Percentiles rank a stretch among this genome's conserved stretches.
Conservation (phyloP, 2,329 filamentous ascomycete genomes). For the Fusarium proliferatum region DNA sequence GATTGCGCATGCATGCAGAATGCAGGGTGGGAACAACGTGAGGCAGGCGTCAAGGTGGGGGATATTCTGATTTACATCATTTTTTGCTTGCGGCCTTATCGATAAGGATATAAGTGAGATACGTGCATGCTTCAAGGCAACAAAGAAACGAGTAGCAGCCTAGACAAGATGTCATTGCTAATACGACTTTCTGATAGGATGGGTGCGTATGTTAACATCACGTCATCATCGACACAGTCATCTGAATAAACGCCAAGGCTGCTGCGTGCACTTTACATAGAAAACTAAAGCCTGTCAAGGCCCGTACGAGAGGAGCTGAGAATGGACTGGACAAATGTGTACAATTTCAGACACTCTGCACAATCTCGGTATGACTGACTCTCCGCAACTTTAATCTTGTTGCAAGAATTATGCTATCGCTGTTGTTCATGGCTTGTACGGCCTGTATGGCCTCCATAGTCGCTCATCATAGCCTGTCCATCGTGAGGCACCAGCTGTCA, state of each 20-base stretch:
- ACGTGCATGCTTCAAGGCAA: constrained; percentile 13
- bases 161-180: neutral
- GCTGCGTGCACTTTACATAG: neutral
- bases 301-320: neutral
- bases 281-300: neutral
- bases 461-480: neutral
- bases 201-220: neutral
- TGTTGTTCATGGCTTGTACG: neutral
- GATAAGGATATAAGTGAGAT: constrained; percentile 37
- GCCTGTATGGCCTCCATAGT: neutral
- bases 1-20: constrained; percentile 27
- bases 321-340: neutral
- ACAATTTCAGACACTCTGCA: neutral
- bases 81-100: constrained; percentile 36
- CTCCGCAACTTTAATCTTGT: neutral
- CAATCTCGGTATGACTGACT: neutral
- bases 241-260: neutral
- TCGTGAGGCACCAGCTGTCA: neutral
- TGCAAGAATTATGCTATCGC: neutral
- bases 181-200: neutral
- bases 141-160: neutral
- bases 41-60: constrained; percentile 30
- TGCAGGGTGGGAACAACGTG: constrained; percentile 10
- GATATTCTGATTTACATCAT: constrained; percentile 41
- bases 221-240: neutral